Conservation (phyloP, 306 rosid species). For the Lotus japonicus region DNA sequence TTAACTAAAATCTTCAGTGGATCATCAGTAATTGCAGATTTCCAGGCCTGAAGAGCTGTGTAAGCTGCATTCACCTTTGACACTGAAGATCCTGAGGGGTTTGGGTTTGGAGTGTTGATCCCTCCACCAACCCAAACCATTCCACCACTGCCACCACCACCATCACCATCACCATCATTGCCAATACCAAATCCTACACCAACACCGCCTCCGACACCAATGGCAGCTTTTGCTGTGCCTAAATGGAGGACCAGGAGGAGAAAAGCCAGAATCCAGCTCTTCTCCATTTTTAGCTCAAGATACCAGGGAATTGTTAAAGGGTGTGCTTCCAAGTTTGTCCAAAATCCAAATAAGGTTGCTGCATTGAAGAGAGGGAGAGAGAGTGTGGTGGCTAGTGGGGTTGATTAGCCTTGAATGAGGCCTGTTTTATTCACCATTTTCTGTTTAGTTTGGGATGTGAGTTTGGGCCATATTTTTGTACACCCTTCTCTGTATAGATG, state of each 20-base stretch:
- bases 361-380: slow-evolving; percentile 50
- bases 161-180: slow-evolving; percentile 16
- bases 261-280: slow-evolving; percentile 32
- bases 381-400: slow-evolving; percentile 38
- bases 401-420: slow-evolving; percentile 32
- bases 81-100: slow-evolving; percentile 37
- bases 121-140: slow-evolving; percentile 70
- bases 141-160: slow-evolving; percentile 32
- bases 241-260: slow-evolving; percentile 29
- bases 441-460: slow-evolving; percentile 4
- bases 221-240: slow-evolving; percentile 29
- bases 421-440: slow-evolving; percentile 4
- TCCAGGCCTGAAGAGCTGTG: slow-evolving; percentile 85
- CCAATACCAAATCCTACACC: slow-evolving; percentile 37
- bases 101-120: slow-evolving; percentile 25
- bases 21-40: slow-evolving; percentile 80
- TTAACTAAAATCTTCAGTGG: slow-evolving; percentile 48
- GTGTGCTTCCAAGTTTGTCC: slow-evolving; percentile 34
- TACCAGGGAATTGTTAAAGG: slow-evolving; percentile 10
- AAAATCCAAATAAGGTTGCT: slow-evolving; percentile 36
- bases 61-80: slow-evolving; percentile 51
- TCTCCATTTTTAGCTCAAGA: slow-evolving; percentile 50
- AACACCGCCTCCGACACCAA: slow-evolving; percentile 35
- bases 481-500: slow-evolving; percentile 27
- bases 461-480: slow-evolving; percentile 18